These are phyloP conservation scores for Verticillium nubilum DNA, from an alignment of 2,329 filamentous ascomycete genomes.

Conservation along the genomic window DNA sequence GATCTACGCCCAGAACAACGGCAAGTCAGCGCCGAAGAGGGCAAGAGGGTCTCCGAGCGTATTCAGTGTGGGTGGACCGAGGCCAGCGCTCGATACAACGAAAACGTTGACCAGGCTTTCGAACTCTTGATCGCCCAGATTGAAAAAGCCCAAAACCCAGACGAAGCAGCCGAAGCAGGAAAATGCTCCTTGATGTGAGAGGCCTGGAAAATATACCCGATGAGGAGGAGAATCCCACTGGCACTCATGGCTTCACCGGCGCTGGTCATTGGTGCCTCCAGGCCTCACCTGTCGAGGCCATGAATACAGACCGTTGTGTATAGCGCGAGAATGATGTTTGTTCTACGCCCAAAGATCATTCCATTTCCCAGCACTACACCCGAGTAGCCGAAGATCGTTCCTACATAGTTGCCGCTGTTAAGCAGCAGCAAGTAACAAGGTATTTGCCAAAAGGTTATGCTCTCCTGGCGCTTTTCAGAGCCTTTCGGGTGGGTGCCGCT, in stretches of 20 bases:
- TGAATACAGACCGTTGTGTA: not conserved
- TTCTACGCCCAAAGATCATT: too few species aligned
- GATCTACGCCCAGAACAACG: slow-evolving; percentile 90
- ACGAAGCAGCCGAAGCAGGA: slow-evolving; percentile 70
- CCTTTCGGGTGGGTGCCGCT: too few species aligned
- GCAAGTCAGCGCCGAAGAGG: slow-evolving; percentile 82
- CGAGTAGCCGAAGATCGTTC: too few species aligned
- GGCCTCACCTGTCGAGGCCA: not conserved
- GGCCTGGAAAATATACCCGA: not conserved
- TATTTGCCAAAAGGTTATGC: too few species aligned
- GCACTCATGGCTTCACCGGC: not conserved
- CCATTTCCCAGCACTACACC: too few species aligned
- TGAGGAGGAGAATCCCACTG: not conserved
- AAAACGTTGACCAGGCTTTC: slow-evolving; percentile 89
- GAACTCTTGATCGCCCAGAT: slow-evolving; percentile 93
- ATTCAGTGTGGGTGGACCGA: slow-evolving; percentile 93
- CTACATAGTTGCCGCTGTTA: too few species aligned
- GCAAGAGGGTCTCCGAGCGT: slow-evolving; percentile 76
- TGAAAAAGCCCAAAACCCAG: slow-evolving; percentile 88
- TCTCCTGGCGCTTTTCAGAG: too few species aligned
- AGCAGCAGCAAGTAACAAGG: too few species aligned
- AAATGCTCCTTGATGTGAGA: slow-evolving; percentile 84
- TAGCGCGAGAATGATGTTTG: too few species aligned
- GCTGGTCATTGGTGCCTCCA: not conserved
- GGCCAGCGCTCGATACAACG: slow-evolving; percentile 88